Evolutionary conservation across 495 filamentous ascomycete species (phyloP).

Genomic region (Xylaria intraflava): DNA sequence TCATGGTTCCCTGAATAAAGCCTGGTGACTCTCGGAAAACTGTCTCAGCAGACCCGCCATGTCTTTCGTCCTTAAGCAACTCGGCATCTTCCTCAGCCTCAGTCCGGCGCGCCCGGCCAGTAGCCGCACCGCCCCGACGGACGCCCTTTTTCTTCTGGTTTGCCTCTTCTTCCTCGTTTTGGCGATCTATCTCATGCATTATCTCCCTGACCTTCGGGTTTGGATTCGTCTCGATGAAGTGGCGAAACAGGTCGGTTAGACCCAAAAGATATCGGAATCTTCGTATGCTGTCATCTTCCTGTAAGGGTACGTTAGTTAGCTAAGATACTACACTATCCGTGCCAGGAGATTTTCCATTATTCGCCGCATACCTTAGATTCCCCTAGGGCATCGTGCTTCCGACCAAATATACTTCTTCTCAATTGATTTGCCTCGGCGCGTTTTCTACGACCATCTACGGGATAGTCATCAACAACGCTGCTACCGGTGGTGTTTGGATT

Average conservation of each 20-base stretch:
- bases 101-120: conserved; percentile 73
- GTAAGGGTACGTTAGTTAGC: conserved; percentile 21
- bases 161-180: conserved; percentile 71
- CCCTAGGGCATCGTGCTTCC: conserved; percentile 85
- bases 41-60: conserved; percentile 75
- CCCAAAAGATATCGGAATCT: conserved; percentile 94
- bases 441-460: conserved; percentile 71
- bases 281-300: conserved; percentile 95
- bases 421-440: conserved; percentile 79
- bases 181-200: conserved; percentile 85
- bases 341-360: conserved; percentile 1
- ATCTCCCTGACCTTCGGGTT: conserved; percentile 87
- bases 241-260: conserved; percentile 93
- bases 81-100: conserved; percentile 98
- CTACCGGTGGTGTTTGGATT: conserved; percentile 88
- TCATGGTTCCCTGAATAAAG: conserved; percentile 84
- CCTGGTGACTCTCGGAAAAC: conserved; percentile 88
- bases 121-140: conserved; percentile 79
- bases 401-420: conserved; percentile 84
- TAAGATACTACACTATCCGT: background rate
- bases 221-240: conserved; percentile 97
- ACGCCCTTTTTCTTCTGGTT: conserved; percentile 64
- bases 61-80: conserved; percentile 83
- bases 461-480: conserved; percentile 70
- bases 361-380: conserved; percentile 69